phyloP scores from a whole-genome alignment of 1,284 basidiomycete genomes.

The Cutaneotrichosporon cutaneum region DNA sequence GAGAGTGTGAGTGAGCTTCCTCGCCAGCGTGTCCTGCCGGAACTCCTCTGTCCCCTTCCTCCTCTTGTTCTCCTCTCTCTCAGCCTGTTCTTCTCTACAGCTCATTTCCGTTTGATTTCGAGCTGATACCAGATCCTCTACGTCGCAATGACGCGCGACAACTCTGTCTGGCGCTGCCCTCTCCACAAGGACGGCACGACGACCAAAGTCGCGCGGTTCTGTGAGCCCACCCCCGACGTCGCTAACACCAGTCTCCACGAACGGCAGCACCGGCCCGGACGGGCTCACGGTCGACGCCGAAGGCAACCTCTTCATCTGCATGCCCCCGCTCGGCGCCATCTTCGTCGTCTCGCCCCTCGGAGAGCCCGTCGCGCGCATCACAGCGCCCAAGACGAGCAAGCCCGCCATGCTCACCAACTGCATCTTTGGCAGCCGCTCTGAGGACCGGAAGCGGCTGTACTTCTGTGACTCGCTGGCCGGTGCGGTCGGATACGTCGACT shows the following conservation, averaged over 20 bases:
- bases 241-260: background rate
- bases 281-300: background rate
- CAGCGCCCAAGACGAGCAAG: background rate
- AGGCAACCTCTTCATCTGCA: background rate
- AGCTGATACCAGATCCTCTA: background rate
- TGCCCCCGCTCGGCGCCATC: background rate
- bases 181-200: slow-evolving; percentile 3
- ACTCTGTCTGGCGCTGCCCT: slow-evolving; percentile 1
- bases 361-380: background rate
- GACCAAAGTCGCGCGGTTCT: background rate
- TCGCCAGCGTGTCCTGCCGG: too few species aligned
- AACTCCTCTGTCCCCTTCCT: too few species aligned
- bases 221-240: background rate
- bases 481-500: background rate
- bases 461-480: background rate
- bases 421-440: background rate
- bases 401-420: background rate
- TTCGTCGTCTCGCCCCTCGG: background rate
- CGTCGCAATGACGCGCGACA: background rate
- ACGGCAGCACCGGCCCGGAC: background rate
- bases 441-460: background rate
- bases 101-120: too few species aligned
- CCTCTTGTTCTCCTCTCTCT: too few species aligned
- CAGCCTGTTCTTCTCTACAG: too few species aligned
- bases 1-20: background rate